Evolutionary conservation across 352 stramenopile genomes (phyloP), one percentile per base, ranked within the genome.

Genomic region (Globisporangium nodosum): DNA sequence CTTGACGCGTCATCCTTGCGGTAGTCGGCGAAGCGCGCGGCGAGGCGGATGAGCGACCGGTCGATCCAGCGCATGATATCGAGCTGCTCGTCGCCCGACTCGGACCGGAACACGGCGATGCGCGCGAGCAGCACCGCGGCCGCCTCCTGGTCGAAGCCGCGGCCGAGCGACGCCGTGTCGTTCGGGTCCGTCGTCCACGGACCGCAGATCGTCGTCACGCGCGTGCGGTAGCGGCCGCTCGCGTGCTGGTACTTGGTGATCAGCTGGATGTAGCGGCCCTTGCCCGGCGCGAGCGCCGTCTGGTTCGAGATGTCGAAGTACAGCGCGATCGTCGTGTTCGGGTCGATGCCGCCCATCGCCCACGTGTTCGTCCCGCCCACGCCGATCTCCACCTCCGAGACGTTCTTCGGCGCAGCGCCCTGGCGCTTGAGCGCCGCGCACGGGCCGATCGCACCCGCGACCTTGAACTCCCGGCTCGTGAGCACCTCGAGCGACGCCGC

Each of bases 211-310:
- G 97, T 99, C 12, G 97, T 99, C 47, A 98, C 92, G 60, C 98
- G 89, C 46, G 98, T 92, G 51, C 97, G 85, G 69, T 97, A 98
- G 30, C 79, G 81, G 31, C 97, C 97, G 54, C 87, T 98, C 16
- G 97, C 83, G 66, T 99, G 96, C 74, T 99, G 97, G 79, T 99
- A 99, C 63, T 96, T 96, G 15, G 98, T 99, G 63, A 99, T 91
- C 61, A 99, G 92, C 77, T 98, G 90, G 60, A 99, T 96, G 81
- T 96, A 99, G 37, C 97, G 91, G 47, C 94, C 92, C 75, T 99
- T 94, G 61, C 84, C 84, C 15, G 80, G 75, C 16, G 84, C 63
- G 31, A 90, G 53, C 33, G 81, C 69, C 18, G 74, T 75, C 64
- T 92, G 84, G 73, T 94, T 94, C 16, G 88, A 90, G 59, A 99